A percentile compares a stretch with the other conserved stretches of the same genome.
These are phyloP conservation scores for Hypholoma fasciculare DNA, from an alignment of 768 basidiomycete species.

Conservation along the genomic window DNA sequence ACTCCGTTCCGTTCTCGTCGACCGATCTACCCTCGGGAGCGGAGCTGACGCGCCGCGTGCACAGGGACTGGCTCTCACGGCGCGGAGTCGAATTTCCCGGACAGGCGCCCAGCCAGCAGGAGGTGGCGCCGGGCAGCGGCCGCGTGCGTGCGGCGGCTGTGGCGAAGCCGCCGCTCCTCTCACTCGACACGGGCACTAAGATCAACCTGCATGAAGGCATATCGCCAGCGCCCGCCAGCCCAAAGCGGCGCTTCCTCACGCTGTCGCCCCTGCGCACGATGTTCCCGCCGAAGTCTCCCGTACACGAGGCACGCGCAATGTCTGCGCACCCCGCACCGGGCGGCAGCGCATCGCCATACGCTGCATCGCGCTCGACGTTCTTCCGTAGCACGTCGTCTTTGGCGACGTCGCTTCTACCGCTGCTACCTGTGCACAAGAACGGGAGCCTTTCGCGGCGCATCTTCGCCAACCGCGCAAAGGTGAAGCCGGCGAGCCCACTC, in stretches of 20 bases:
- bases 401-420: conserved; percentile 37
- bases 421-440: conserved; percentile 27
- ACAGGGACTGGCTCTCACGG: conserved; percentile 30
- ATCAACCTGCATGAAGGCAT: not conserved
- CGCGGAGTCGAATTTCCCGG: conserved; percentile 34
- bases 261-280: conserved; percentile 48
- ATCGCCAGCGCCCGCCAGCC: conserved; percentile 15
- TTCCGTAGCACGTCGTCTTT: conserved; percentile 50
- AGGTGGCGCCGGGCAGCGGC: conserved; percentile 4
- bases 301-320: conserved; percentile 34
- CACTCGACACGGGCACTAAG: conserved; percentile 16
- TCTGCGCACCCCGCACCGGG: conserved; percentile 46
- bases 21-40: conserved; percentile 41
- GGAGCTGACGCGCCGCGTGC: conserved; percentile 41
- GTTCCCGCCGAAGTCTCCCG: conserved; percentile 39
- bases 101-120: conserved; percentile 10
- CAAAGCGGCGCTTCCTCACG: conserved; percentile 41
- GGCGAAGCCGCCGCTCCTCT: conserved; percentile 3
- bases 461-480: conserved; percentile 42
- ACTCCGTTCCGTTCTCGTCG: conserved; percentile 33
- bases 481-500: conserved; percentile 21
- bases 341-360: conserved; percentile 29
- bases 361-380: conserved; percentile 33
- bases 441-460: conserved; percentile 36
- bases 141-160: conserved; percentile 10